Evolutionary conservation across 2,329 filamentous ascomycete genomes (phyloP), one percentile per base, ranked within the genome.

Genomic region (Calonectria leucothoes): DNA sequence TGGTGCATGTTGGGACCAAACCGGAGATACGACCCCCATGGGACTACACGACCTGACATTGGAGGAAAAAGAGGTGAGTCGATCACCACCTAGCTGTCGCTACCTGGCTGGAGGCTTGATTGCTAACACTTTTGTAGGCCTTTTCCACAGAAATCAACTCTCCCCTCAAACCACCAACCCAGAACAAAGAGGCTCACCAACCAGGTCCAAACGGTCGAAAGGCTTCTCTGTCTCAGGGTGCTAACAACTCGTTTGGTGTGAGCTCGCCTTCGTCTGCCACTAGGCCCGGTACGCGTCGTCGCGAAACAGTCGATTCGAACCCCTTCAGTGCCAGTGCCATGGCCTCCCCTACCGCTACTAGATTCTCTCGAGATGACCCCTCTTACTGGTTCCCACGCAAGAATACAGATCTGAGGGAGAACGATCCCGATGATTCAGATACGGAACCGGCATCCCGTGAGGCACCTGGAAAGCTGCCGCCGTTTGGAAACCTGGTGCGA

Each of bases 81-180:
- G n/a, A 52, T 11, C 39, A 11, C 27, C 70, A 69, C 49, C 72
- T 71, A 67, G 42, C 66, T 63, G 69, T 73, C 23, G 42, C 59
- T 42, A n/a, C 31, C 20, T 31, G 27, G 39, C 51, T 14, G 31
- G 17, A 25, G 65, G 33, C 37, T 67, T 69, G 66, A 42, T 71
- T 65, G 74, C 80, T 83, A 71, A 83, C 77, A 42, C 37, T 27
- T 33, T 69, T 51, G 52, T 83, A 98, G 94, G 87, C 94, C 75
- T 98, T 98, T 84, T 86, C 92, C 65, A 91, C 91, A 65, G 97
- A 97, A 76, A 95, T 99, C 82, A 99, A 98, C 84, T 98, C 97
- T 42, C 94, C 95, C 39, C 88, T 98, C 78, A 98, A 98, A 85
- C 94, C 94, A 11, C 94, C 94, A 25, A 91, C 92, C 37, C 93